Evolutionary conservation across 129 eudicot species (phyloP), one percentile per base, ranked within the genome.

Genomic region (Cynara cardunculus): DNA sequence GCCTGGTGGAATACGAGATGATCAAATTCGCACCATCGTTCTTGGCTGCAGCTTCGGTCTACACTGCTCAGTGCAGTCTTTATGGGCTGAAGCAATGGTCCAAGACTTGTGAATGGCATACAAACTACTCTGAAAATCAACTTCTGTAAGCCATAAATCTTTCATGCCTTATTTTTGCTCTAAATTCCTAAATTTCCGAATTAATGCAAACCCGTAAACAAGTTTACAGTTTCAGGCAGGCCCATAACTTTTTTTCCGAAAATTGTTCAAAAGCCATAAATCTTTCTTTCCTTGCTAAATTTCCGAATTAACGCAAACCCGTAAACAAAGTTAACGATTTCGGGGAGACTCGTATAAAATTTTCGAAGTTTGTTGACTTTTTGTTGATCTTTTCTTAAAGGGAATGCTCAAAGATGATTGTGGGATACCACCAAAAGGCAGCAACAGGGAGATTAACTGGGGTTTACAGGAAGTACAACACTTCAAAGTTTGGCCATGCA

Each of bases 1-100:
- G 93, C 53, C 87, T 92, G 0, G 98, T 96, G 71, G 98, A 92
- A 39, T 92, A 92, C 31, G 97, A 92, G 71, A 96, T 93, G 98
- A 77, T 96, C 24, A 89, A 88, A 80, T 91, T 74, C 70, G 76
- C 95, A 14, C 99, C 98, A 0, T 96, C 99, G 0, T 75, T 91
- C 28, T 72, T 96, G 32, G 98, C 98, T 8, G 99, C 99, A n/a
- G 93, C 94, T 79, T 90, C 99, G 0, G 85, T 92, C 25, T 96
- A 85, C 80, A 89, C 99, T 5, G 97, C 99, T 74, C 99, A 96
- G 25, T 88, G 84, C n/a, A 87, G 89, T n/a, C 87, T 92, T 24
- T 84, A 84, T 25, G 96, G 97, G 31, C 80, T 83, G 59, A 86
- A 84, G 49, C 95, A 90, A 27, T 96, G 99, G 99, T 89, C 84